These are phyloP conservation scores for Ceratobasidium sp. DNA, from an alignment of 1,284 basidiomycete species.

Conservation along the genomic window DNA sequence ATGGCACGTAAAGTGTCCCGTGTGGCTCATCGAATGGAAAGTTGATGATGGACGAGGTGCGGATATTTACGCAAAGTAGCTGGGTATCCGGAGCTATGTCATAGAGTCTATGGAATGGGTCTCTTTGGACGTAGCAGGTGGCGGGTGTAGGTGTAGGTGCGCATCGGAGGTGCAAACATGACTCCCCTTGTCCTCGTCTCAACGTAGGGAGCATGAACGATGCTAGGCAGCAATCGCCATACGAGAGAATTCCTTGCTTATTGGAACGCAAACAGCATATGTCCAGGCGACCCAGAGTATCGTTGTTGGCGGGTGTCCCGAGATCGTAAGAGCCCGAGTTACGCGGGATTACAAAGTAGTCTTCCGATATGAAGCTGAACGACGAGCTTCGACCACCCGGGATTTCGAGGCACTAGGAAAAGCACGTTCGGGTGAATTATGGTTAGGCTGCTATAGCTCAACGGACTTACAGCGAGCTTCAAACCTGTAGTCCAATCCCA, in stretches of 20 bases:
- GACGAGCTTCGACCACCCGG: background rate
- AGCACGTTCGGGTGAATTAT: background rate
- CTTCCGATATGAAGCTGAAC: constrained; percentile 21
- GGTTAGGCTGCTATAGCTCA: background rate
- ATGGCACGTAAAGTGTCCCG: background rate
- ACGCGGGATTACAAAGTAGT: constrained; percentile 16
- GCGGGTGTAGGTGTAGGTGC: constrained; percentile 5
- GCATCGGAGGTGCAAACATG: constrained; percentile 8
- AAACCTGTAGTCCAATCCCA: constrained; percentile 31
- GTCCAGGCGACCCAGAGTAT: constrained; percentile 7
- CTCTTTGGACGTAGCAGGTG: background rate
- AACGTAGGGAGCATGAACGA: constrained; percentile 16
- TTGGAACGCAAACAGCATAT: background rate
- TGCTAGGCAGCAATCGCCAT: background rate
- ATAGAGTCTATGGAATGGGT: background rate
- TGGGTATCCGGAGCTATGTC: constrained; percentile 1
- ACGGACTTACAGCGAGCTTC: background rate
- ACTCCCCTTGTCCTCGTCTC: background rate
- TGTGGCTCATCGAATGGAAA: background rate
- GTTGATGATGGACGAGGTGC: background rate
- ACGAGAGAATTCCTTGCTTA: background rate
- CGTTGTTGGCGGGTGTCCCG: background rate
- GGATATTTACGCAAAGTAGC: constrained; percentile 14
- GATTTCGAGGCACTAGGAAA: background rate
- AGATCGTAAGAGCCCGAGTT: constrained; percentile 8